Evolutionary conservation across 2,329 filamentous ascomycete genomes (phyloP).

Genomic region (Magnaporthiopsis rhizophila): DNA sequence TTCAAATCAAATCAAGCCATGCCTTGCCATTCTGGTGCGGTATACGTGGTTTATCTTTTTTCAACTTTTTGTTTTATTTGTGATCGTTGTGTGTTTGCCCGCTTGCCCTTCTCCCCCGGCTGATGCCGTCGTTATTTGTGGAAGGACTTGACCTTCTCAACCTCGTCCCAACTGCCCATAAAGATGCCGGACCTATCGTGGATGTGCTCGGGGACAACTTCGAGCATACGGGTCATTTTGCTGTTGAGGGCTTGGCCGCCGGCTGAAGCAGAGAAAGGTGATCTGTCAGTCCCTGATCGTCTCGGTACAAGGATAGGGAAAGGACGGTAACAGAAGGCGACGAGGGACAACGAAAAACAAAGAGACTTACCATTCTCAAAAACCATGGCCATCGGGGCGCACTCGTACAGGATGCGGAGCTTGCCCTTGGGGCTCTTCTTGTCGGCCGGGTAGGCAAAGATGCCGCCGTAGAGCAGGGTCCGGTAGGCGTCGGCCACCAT

Average conservation of each 20-base stretch:
- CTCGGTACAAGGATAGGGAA: background rate
- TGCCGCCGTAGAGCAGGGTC: conserved; percentile 87
- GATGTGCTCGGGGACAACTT: conserved; percentile 82
- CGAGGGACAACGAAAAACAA: background rate
- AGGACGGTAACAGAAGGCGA: background rate
- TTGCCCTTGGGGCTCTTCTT: conserved; percentile 99
- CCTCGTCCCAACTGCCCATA: conserved; percentile 87
- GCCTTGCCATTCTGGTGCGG: background rate
- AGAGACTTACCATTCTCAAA: conserved; percentile 82
- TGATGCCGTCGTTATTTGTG: conserved; percentile 43
- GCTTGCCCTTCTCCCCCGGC: background rate
- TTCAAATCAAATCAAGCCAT: too few species aligned
- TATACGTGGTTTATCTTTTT: background rate
- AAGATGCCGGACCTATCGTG: conserved; percentile 96
- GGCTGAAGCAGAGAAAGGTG: conserved; percentile 42
- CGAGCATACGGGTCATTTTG: conserved; percentile 84
- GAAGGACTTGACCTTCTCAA: conserved; percentile 87
- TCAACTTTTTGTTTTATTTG: background rate
- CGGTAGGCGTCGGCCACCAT: conserved; percentile 99
- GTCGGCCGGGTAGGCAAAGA: conserved; percentile 96
- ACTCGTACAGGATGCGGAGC: conserved; percentile 94
- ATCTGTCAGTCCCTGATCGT: background rate
- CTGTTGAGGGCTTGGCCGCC: conserved; percentile 89
- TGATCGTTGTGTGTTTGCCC: background rate
- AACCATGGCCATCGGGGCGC: conserved; percentile 96